Evolutionary conservation across 495 filamentous ascomycete species (phyloP).

Genomic region (Lasiosphaeria ovina): DNA sequence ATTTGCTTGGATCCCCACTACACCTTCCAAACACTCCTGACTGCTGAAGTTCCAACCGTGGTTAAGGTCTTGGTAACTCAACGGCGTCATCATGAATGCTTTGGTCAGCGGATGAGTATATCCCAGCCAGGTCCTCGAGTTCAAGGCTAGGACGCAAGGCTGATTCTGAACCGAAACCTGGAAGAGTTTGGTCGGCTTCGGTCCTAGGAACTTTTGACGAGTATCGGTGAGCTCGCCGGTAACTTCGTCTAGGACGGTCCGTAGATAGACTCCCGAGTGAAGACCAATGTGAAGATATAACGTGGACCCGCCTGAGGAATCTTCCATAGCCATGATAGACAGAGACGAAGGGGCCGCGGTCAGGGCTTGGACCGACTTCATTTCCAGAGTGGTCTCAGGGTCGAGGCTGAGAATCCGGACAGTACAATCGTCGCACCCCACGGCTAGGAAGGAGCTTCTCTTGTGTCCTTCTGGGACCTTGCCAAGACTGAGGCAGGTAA

Average conservation of each 20-base stretch:
- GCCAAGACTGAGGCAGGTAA: conserved; percentile 90
- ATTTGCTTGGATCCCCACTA: conserved; percentile 92
- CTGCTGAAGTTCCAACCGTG: conserved; percentile 96
- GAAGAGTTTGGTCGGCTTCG: conserved; percentile 82
- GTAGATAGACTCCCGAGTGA: conserved; percentile 90
- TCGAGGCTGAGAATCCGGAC: conserved; percentile 89
- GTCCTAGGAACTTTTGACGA: conserved; percentile 88
- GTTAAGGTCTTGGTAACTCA: conserved; percentile 84
- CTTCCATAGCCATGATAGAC: conserved; percentile 92
- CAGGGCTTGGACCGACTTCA: conserved; percentile 88
- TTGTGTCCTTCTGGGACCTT: conserved; percentile 85
- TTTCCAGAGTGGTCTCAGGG: conserved; percentile 84
- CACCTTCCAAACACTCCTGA: conserved; percentile 86
- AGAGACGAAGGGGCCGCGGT: conserved; percentile 85
- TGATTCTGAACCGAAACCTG: conserved; percentile 79
- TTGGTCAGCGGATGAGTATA: conserved; percentile 82
- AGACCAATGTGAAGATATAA: conserved; percentile 94
- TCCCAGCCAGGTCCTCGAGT: conserved; percentile 87
- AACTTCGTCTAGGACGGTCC: conserved; percentile 89
- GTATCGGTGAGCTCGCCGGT: conserved; percentile 95
- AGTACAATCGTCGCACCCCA: conserved; percentile 94
- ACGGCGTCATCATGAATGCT: conserved; percentile 84
- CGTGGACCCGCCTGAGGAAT: conserved; percentile 74
- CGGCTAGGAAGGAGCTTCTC: conserved; percentile 85
- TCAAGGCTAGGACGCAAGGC: conserved; percentile 85